Percentiles rank a stretch among this genome's conserved stretches.
phyloP scores from a whole-genome alignment of 2,329 filamentous ascomycete species.

The Xylaria digitata region DNA sequence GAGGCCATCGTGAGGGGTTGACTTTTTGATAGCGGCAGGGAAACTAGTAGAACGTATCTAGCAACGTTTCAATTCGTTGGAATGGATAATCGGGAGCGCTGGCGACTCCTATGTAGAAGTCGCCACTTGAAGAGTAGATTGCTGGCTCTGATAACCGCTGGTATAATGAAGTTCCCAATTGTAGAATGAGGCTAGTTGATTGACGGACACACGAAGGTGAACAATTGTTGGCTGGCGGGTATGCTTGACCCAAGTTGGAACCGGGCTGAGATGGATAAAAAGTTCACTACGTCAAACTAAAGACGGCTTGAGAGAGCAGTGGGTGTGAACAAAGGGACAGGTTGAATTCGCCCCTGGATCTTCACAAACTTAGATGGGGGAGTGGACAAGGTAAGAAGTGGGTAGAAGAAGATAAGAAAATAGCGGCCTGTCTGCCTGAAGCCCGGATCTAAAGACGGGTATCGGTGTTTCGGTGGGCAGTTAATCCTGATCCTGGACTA shows the following conservation, averaged over 20 bases:
- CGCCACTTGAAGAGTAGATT: slow-evolving; percentile 33
- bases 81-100: slow-evolving; percentile 14
- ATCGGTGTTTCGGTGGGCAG: slow-evolving; percentile 33
- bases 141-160: slow-evolving; percentile 31
- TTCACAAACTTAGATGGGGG: slow-evolving; percentile 40
- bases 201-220: slow-evolving; percentile 3
- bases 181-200: slow-evolving; percentile 2
- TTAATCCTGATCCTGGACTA: slow-evolving; percentile 7
- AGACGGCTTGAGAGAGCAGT: slow-evolving; percentile 9
- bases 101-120: slow-evolving; percentile 40
- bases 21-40: slow-evolving; percentile 15
- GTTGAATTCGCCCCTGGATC: slow-evolving; percentile 37
- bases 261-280: slow-evolving; percentile 1
- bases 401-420: slow-evolving; percentile 35
- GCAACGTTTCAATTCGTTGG: slow-evolving; percentile 1
- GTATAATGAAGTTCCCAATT: slow-evolving; percentile 15
- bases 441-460: slow-evolving; percentile 27
- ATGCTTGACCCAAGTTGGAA: slow-evolving; percentile 13
- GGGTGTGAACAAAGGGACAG: slow-evolving; percentile 30
- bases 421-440: slow-evolving; percentile 43
- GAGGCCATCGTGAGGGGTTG: slow-evolving; percentile 60
- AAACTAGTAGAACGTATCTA: slow-evolving; percentile 15
- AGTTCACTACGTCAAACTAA: slow-evolving; percentile 21
- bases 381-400: slow-evolving; percentile 28
- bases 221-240: slow-evolving; percentile 14